Conservation (phyloP, 2,329 filamentous ascomycete genomes). For the Pseudopyrenochaeta lycopersici region DNA sequence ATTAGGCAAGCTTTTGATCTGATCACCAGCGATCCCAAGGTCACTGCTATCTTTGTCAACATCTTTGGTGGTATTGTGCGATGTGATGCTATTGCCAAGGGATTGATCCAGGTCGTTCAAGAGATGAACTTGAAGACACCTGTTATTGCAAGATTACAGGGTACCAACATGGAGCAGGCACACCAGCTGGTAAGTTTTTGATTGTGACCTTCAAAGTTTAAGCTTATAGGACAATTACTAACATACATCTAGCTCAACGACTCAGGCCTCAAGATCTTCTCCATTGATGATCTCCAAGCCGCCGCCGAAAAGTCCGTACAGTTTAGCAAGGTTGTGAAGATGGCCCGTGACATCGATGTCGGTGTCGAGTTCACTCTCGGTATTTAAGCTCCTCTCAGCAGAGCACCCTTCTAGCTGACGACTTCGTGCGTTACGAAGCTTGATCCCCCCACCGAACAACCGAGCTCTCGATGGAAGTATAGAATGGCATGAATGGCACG, state of each 20-base stretch:
- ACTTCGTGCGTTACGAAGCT: background rate
- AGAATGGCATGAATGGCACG: background rate
- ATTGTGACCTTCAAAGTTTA: too few species aligned
- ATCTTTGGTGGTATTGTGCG: constrained; percentile 99
- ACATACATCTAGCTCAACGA: constrained; percentile 76
- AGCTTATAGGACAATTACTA: constrained; percentile 5
- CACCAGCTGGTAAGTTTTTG: constrained; percentile 72
- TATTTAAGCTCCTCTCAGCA: constrained; percentile 68
- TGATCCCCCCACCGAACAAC: background rate
- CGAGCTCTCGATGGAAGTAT: background rate
- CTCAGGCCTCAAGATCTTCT: constrained; percentile 99
- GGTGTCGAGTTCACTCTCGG: constrained; percentile 74
- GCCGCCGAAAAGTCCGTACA: constrained; percentile 98
- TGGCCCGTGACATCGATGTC: constrained; percentile 96
- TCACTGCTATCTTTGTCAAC: constrained; percentile 99
- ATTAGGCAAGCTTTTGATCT: constrained; percentile 98
- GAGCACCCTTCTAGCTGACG: constrained; percentile 16
- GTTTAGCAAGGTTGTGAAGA: constrained; percentile 99
- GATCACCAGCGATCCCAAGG: constrained; percentile 98
- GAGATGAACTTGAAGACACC: constrained; percentile 95
- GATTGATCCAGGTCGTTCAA: constrained; percentile 93
- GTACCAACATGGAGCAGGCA: constrained; percentile 96
- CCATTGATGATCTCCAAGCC: constrained; percentile 95
- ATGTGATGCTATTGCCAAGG: constrained; percentile 96
- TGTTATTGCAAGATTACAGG: constrained; percentile 96